Evolutionary conservation across 352 stramenopile species (phyloP).

Genomic region (Phytophthora megakarya): DNA sequence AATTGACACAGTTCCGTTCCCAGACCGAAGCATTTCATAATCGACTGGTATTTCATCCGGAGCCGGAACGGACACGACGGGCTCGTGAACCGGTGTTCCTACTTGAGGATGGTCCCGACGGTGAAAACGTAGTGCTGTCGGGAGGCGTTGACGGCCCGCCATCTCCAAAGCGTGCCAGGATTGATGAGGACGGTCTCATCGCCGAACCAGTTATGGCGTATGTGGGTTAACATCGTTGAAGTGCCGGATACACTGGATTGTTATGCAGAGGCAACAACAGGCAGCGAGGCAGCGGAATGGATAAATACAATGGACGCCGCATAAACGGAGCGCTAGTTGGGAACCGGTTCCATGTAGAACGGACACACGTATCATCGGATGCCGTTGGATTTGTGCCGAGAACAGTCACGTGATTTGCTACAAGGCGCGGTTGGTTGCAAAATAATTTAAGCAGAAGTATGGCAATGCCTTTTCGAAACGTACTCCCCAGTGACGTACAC

Average conservation of each 20-base stretch:
- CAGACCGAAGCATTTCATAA: too few species aligned
- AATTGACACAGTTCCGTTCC: neutral
- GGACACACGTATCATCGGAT: constrained; percentile 18
- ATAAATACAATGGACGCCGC: neutral
- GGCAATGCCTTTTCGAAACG: too few species aligned
- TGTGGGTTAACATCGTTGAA: too few species aligned
- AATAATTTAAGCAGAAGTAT: constrained; percentile 36
- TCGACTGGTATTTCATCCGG: too few species aligned
- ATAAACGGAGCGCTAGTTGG: too few species aligned
- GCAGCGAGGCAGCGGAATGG: neutral
- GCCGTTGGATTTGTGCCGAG: constrained; percentile 40
- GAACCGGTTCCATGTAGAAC: too few species aligned
- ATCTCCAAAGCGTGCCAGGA: too few species aligned
- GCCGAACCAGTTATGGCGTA: too few species aligned
- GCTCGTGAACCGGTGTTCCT: neutral
- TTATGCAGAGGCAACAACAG: constrained; percentile 8
- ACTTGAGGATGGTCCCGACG: neutral
- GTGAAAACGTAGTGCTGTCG: neutral
- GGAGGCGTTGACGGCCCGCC: neutral
- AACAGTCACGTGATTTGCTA: constrained; percentile 33
- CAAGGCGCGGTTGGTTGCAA: constrained; percentile 39
- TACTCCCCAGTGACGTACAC: too few species aligned
- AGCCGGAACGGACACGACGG: too few species aligned
- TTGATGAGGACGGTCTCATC: too few species aligned
- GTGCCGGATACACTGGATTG: neutral